Evolutionary conservation across 345 rosid genomes (phyloP), one percentile per base, ranked within the genome.

Genomic region (Populus euphratica): DNA sequence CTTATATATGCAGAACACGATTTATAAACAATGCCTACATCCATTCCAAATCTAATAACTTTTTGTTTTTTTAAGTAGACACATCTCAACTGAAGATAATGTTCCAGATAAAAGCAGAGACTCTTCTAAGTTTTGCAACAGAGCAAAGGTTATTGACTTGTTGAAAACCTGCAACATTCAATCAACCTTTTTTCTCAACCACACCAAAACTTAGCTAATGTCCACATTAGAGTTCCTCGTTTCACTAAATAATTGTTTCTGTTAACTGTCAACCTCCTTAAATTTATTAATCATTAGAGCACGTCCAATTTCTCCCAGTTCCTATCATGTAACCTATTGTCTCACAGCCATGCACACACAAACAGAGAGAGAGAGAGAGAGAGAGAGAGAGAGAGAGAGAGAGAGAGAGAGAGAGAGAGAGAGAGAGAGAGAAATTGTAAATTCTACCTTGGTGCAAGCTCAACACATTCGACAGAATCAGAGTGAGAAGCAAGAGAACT

Each of bases 391-490:
- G 41, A 38, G 41, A 38, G 31, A 1, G 31, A 29, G 31, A 29
- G 31, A 62, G 5, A 68, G 27, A 73, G 78, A 39, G 39, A 27
- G 43, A 2, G 41, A 39, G 41, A 38, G 41, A 62, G 7, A 61
- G n/a, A 50, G 5, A 68, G 29, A 62, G 8, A 62, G 29, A 69
- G 78, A 50, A 31, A 27, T 11, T 35, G 41, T 6, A 36, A 31
- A 56, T 27, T 52, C 21, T 87, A 92, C 96, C 88, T 90, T 63
- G 89, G 89, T 76, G 97, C 87, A 78, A 93, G 85, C 44, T 84
- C 91, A 69, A 87, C 81, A 73, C 91, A 91, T 85, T 90, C 97
- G 49, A 95, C 77, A 23, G 98, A 93, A 83, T 90, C 93, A 2
- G 90, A 73, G 74, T 90, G 98, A 79, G 87, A 84, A 79, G 72